These are phyloP conservation scores for Boletus subcaerulescens DNA, from an alignment of 768 basidiomycete species.

Conservation along the genomic window DNA sequence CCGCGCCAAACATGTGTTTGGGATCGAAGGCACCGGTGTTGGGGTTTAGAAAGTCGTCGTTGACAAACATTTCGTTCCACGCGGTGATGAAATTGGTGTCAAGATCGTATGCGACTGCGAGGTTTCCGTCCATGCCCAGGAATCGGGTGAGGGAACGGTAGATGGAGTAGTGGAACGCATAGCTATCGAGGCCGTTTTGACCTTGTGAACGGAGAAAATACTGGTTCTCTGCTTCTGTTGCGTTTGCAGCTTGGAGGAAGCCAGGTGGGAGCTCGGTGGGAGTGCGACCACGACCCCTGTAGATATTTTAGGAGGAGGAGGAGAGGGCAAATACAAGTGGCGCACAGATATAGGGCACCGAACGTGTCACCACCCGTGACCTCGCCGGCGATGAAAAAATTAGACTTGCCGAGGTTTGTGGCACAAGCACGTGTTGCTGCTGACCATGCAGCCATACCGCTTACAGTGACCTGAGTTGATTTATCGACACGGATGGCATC, in stretches of 20 bases:
- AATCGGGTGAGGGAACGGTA: slow-evolving; percentile 85
- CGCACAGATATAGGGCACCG: slow-evolving; percentile 80
- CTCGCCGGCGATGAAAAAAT: slow-evolving; percentile 91
- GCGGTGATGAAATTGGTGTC: slow-evolving; percentile 80
- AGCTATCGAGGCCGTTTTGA: slow-evolving; percentile 64
- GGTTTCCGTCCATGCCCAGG: slow-evolving; percentile 94
- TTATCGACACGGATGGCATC: slow-evolving; percentile 97
- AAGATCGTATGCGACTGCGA: slow-evolving; percentile 86
- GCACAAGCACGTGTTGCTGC: slow-evolving; percentile 75
- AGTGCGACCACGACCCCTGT: slow-evolving; percentile 85
- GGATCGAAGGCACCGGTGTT: slow-evolving; percentile 68
- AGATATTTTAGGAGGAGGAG: neutral
- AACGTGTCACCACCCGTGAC: slow-evolving; percentile 94
- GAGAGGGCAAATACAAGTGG: slow-evolving; percentile 2
- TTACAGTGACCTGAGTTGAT: slow-evolving; percentile 86
- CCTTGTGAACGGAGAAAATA: slow-evolving; percentile 76
- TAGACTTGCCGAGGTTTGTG: slow-evolving; percentile 63
- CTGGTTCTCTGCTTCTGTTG: slow-evolving; percentile 57
- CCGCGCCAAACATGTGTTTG: slow-evolving; percentile 86
- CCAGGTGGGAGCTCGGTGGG: slow-evolving; percentile 64
- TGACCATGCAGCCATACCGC: slow-evolving; percentile 76
- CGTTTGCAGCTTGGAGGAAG: slow-evolving; percentile 65
- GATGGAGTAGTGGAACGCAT: slow-evolving; percentile 92
- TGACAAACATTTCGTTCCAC: slow-evolving; percentile 90
- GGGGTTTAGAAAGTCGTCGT: slow-evolving; percentile 83